Evolutionary conservation across 2,329 filamentous ascomycete species (phyloP).

Genomic region (Immersiporthe knoxdaviesiana): DNA sequence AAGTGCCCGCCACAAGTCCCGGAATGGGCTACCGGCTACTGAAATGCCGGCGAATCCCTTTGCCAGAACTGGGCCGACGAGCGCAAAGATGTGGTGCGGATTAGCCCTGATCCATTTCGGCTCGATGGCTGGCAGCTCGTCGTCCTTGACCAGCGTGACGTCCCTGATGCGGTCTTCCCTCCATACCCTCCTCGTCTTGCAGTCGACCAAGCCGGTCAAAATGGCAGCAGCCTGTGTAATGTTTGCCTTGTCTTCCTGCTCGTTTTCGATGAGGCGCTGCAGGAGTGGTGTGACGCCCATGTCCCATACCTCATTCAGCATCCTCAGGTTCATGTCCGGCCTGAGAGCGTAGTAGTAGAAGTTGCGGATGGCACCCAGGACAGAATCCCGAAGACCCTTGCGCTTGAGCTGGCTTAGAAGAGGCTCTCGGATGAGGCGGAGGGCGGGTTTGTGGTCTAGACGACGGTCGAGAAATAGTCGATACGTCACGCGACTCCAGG

Average conservation of each 20-base stretch:
- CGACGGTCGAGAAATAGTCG: constrained; percentile 67
- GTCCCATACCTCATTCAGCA: constrained; percentile 80
- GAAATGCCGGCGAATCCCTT: constrained; percentile 65
- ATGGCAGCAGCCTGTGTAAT: constrained; percentile 66
- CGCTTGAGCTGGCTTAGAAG: constrained; percentile 70
- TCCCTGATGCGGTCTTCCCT: constrained; percentile 72
- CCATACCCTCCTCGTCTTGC: constrained; percentile 66
- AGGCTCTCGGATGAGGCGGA: constrained; percentile 61
- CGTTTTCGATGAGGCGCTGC: constrained; percentile 53
- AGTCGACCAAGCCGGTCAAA: constrained; percentile 73
- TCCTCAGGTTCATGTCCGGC: constrained; percentile 66
- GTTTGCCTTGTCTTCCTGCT: constrained; percentile 48
- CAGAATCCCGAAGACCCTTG: constrained; percentile 60
- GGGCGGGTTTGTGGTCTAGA: constrained; percentile 9
- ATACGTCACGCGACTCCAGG: constrained; percentile 85
- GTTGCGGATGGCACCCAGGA: constrained; percentile 74
- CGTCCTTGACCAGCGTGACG: constrained; percentile 58
- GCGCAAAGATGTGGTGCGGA: constrained; percentile 63
- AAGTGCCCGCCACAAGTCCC: constrained; percentile 63
- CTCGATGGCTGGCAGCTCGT: constrained; percentile 84
- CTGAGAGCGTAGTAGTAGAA: constrained; percentile 83
- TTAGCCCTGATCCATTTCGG: constrained; percentile 85
- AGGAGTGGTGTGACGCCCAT: constrained; percentile 70
- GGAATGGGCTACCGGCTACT: constrained; percentile 56
- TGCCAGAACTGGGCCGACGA: constrained; percentile 64